Conservation (phyloP, 306 rosid species). For the Inga oerstediana region DNA sequence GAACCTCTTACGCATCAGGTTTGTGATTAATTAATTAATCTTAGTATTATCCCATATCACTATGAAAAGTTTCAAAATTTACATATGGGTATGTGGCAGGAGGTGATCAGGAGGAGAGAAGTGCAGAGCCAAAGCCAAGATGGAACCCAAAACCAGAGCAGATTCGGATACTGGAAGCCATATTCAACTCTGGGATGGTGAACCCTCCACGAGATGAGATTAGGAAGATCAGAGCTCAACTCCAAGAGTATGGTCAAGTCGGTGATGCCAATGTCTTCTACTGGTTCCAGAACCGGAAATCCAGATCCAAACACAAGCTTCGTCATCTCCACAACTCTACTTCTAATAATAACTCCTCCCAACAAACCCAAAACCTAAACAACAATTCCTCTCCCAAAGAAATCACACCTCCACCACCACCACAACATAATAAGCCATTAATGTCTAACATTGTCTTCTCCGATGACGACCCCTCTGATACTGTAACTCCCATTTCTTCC, state of each 20-base stretch:
- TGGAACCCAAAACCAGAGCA: conserved; percentile 99
- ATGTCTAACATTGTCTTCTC: conserved; percentile 49
- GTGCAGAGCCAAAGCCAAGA: conserved; percentile 93
- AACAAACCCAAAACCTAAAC: conserved; percentile 23
- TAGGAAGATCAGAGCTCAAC: conserved; percentile 82
- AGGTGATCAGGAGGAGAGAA: conserved; percentile 63
- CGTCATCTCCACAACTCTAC: conserved; percentile 64
- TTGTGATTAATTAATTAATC: not conserved
- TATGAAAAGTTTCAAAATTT: not conserved
- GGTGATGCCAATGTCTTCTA: conserved; percentile 98
- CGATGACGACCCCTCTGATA: conserved; percentile 23
- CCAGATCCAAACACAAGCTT: conserved; percentile 97
- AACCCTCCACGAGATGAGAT: conserved; percentile 97
- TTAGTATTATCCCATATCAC: not conserved
- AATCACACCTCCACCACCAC: not conserved
- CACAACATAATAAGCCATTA: not conserved
- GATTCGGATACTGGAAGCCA: conserved; percentile 83
- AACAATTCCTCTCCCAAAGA: not conserved
- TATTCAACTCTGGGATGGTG: conserved; percentile 97
- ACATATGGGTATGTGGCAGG: not conserved
- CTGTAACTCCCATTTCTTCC: conserved; percentile 55
- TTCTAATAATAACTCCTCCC: conserved; percentile 46
- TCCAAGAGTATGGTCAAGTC: conserved; percentile 93
- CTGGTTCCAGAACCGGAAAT: conserved; percentile 97
- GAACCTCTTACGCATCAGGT: conserved; percentile 73